These are phyloP conservation scores for Microbotryum silenes-acaulis DNA, from an alignment of 1,284 basidiomycete genomes.

Conservation along the genomic window DNA sequence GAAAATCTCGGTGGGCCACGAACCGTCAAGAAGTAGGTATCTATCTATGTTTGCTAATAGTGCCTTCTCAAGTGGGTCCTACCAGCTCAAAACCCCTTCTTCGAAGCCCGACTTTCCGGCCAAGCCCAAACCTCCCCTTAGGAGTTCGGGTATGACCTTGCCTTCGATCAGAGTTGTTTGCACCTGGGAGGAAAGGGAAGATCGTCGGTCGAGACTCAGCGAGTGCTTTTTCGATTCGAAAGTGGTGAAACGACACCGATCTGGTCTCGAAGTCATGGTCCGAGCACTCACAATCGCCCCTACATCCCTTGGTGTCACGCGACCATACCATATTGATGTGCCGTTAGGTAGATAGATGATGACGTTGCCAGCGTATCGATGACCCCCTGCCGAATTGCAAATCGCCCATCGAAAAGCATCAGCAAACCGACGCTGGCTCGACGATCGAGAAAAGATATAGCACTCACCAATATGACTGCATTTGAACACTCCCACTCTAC, in stretches of 20 bases:
- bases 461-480: conserved; percentile 60
- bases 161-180: conserved; percentile 76
- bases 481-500: conserved; percentile 64
- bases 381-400: conserved; percentile 53
- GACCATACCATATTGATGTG: conserved; percentile 81
- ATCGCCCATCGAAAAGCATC: not conserved
- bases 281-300: conserved; percentile 58
- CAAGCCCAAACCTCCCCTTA: conserved; percentile 58
- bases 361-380: conserved; percentile 84
- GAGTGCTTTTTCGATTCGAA: not conserved
- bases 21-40: no score
- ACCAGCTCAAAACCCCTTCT: conserved; percentile 26
- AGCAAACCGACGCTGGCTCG: no score
- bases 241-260: not conserved
- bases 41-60: no score
- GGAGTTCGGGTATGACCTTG: conserved; percentile 67
- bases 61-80: no score
- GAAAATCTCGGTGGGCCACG: no score
- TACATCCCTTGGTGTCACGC: conserved; percentile 79
- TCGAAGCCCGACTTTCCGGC: conserved; percentile 15
- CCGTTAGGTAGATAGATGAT: conserved; percentile 81
- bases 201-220: not conserved
- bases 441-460: not conserved
- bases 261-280: not conserved
- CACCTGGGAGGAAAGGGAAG: conserved; percentile 10